phyloP scores from a whole-genome alignment of 805 yeast genomes.

The Wickerhamiella lipophila region DNA sequence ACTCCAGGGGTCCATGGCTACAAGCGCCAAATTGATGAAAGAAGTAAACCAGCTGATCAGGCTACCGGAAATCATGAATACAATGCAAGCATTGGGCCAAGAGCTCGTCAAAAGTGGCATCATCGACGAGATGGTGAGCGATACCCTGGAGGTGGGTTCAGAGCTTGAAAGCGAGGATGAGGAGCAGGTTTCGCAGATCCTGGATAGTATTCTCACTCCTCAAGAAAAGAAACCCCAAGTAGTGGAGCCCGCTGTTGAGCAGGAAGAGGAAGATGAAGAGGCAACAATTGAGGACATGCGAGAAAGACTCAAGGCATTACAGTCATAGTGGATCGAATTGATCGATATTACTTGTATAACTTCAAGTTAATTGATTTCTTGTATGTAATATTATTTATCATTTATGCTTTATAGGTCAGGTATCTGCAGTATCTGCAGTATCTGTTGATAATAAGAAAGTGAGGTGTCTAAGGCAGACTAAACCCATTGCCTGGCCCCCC shows the following conservation, averaged over 20 bases:
- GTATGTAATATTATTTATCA: no score
- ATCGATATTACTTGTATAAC: neutral
- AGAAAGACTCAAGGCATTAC: constrained; percentile 74
- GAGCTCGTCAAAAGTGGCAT: constrained; percentile 61
- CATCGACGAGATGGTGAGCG: constrained; percentile 91
- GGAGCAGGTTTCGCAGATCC: constrained; percentile 30
- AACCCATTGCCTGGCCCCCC: neutral
- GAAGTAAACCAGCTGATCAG: constrained; percentile 71
- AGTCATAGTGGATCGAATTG: constrained; percentile 31
- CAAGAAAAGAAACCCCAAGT: constrained; percentile 37
- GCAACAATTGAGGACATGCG: constrained; percentile 60
- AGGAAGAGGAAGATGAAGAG: constrained; percentile 43
- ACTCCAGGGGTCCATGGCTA: constrained; percentile 66
- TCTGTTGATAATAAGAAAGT: neutral
- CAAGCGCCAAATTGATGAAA: constrained; percentile 70
- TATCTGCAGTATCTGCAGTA: no score
- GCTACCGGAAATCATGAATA: constrained; percentile 64
- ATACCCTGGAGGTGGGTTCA: constrained; percentile 58
- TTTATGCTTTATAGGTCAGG: no score
- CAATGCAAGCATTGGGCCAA: constrained; percentile 74
- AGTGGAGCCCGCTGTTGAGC: constrained; percentile 16
- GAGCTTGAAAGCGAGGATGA: constrained; percentile 35
- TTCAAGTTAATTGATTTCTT: neutral
- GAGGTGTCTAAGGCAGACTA: neutral
- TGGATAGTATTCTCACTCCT: constrained; percentile 37